phyloP scores from a whole-genome alignment of 768 basidiomycete genomes.

The Hericium erinaceus region DNA sequence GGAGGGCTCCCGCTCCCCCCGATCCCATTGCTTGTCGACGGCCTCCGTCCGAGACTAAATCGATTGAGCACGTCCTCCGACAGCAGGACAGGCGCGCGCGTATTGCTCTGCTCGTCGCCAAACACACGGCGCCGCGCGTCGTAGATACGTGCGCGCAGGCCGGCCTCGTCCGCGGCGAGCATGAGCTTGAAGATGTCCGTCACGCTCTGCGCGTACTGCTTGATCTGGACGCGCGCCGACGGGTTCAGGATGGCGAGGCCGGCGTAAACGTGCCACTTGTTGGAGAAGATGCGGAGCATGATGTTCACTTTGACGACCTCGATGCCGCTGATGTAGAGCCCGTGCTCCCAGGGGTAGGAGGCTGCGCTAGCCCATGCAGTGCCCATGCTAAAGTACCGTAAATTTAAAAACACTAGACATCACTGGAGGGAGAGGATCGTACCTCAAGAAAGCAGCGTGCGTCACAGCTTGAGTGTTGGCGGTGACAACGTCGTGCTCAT shows the following conservation, averaged over 20 bases:
- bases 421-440: slow-evolving; percentile 8
- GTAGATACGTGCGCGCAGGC: slow-evolving; percentile 64
- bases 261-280: slow-evolving; percentile 98
- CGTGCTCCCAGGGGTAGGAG: slow-evolving; percentile 92
- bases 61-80: slow-evolving; percentile 80
- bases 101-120: slow-evolving; percentile 26
- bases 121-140: slow-evolving; percentile 74
- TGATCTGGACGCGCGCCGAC: slow-evolving; percentile 76
- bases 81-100: slow-evolving; percentile 63
- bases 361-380: slow-evolving; percentile 80
- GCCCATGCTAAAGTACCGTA: slow-evolving; percentile 67
- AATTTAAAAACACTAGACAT: neutral
- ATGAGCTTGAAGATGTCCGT: slow-evolving; percentile 95
- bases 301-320: slow-evolving; percentile 98
- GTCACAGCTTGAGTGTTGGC: slow-evolving; percentile 98
- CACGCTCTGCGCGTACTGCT: slow-evolving; percentile 79
- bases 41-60: slow-evolving; percentile 65
- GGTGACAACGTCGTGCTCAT: slow-evolving; percentile 92
- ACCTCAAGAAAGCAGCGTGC: slow-evolving; percentile 96
- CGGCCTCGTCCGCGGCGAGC: slow-evolving; percentile 48
- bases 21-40: neutral
- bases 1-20: slow-evolving; percentile 15
- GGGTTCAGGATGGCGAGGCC: slow-evolving; percentile 98
- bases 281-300: slow-evolving; percentile 90
- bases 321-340: slow-evolving; percentile 92